Base-by-base conservation (phyloP, 164 flowering plant species). In the Chimonanthus praecox region DNA sequence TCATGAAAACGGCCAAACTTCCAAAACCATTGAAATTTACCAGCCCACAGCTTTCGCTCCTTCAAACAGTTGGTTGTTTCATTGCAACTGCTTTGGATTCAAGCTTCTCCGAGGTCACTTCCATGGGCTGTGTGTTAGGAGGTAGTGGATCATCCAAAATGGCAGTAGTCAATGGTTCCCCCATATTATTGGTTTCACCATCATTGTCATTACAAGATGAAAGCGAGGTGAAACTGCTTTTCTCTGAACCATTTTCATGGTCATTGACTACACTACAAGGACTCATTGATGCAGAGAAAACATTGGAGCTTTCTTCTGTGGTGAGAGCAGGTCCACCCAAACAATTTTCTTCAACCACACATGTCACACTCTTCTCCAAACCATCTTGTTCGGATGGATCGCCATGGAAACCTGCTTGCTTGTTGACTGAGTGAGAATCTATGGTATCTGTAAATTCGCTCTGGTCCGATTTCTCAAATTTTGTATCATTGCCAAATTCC, bases 1-100 rank as follows among this genome's bases (percentile, higher is more conserved):
- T 88, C 95, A 73, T 75, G 81, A 47, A 21, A 67, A 76, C 66
- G 82, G 67, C 88, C 92, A 75, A 92, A 87, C 86, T 87, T 92
- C 98, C 94, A 88, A 64, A 93, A 68, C 99, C 98, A 93, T 50
- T 81, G 93, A 72, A 95, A 90, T 80, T 87, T 91, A 67, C 91
- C 90, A 4, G 82, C 76, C 18, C 78, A 78, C 66, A 69, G 79
- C 76, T 87, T 95, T 70, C 87, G 80, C 43, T 90, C 97, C 80
- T 90, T 91, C 16, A 74, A 49, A 64, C 74, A 44, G 71, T 46
- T 1, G 18, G 75, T 11, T 78, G 73, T 79, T 85, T 86, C 18
- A 68, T 11, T 44, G 78, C 6, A 20, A 13, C 48, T 43, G 16
- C 48, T 33, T 48, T 63, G 45, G 47, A 49, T 33, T 44, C 82